Percentiles rank a stretch among this genome's conserved stretches.
Conservation (phyloP, 495 filamentous ascomycete genomes). For the Penicillium ucsense region DNA sequence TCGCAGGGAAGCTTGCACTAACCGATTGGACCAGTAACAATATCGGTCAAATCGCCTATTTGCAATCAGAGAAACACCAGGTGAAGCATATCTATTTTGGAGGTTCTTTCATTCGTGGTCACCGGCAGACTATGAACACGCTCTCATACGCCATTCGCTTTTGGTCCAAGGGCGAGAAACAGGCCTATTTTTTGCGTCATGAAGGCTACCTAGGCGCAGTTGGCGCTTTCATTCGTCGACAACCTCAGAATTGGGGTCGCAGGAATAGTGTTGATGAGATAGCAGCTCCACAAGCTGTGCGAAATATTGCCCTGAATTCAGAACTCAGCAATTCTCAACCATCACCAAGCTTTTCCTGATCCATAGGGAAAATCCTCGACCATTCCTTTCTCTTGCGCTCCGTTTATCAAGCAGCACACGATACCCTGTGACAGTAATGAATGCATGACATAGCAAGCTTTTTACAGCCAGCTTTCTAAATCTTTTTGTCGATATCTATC, state of each 20-base stretch:
- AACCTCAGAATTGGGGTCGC: conserved; percentile 86
- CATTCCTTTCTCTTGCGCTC: background rate
- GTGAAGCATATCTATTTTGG: conserved; percentile 95
- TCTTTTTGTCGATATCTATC: too few species aligned
- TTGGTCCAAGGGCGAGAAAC: conserved; percentile 89
- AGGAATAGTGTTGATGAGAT: conserved; percentile 58
- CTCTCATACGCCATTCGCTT: conserved; percentile 92
- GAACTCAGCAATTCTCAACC: conserved; percentile 4
- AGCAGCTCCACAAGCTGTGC: conserved; percentile 22
- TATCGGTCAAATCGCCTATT: conserved; percentile 93
- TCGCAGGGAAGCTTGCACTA: background rate
- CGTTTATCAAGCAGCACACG: background rate
- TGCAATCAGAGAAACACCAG: conserved; percentile 86
- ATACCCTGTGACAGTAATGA: background rate
- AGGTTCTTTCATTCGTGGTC: conserved; percentile 91
- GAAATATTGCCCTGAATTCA: conserved; percentile 14
- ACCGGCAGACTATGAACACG: conserved; percentile 95
- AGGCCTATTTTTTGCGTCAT: conserved; percentile 92
- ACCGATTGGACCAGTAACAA: conserved; percentile 60
- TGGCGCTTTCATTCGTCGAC: conserved; percentile 84
- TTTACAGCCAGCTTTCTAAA: too few species aligned
- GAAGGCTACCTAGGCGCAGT: conserved; percentile 97
- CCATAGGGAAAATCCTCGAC: background rate
- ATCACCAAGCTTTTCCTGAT: conserved; percentile 8
- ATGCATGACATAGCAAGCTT: too few species aligned